These are phyloP conservation scores for Epichloe bromicola DNA, from an alignment of 2,329 filamentous ascomycete genomes.

Conservation along the genomic window DNA sequence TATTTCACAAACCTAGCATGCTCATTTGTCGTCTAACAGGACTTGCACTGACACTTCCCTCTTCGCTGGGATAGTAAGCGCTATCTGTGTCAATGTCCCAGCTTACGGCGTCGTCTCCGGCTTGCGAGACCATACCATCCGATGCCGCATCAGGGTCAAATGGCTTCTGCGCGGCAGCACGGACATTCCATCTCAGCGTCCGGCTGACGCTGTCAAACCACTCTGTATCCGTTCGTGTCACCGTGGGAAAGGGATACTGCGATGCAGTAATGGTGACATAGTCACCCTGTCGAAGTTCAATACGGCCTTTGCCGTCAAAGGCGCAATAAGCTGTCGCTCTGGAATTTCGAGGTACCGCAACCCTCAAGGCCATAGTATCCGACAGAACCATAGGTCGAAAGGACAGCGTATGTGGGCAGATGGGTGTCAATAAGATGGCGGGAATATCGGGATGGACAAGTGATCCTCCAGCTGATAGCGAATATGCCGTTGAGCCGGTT, in stretches of 20 bases:
- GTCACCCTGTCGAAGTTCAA: constrained; percentile 87
- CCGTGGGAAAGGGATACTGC: constrained; percentile 94
- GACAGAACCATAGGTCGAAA: constrained; percentile 97
- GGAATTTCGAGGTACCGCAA: constrained; percentile 72
- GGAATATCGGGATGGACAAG: constrained; percentile 95
- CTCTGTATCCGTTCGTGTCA: constrained; percentile 76
- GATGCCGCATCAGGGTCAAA: constrained; percentile 46
- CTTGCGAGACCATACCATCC: constrained; percentile 21
- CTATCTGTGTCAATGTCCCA: constrained; percentile 96
- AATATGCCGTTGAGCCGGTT: constrained; percentile 90
- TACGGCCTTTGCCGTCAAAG: constrained; percentile 91
- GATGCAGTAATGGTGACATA: constrained; percentile 93
- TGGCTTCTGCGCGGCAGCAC: constrained; percentile 82
- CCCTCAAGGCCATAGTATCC: constrained; percentile 82
- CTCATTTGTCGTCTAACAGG: constrained; percentile 63
- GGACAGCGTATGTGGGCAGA: constrained; percentile 91
- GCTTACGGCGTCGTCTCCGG: constrained; percentile 47
- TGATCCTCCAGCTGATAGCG: constrained; percentile 85
- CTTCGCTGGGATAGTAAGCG: constrained; percentile 58
- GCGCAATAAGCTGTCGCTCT: constrained; percentile 92
- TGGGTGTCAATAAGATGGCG: constrained; percentile 89
- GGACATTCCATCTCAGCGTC: constrained; percentile 88
- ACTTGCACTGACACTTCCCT: constrained; percentile 53
- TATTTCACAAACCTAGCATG: constrained; percentile 37
- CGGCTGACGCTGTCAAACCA: constrained; percentile 95